These are phyloP conservation scores for Ormosia emarginata DNA, from an alignment of 306 rosid species.

Conservation along the genomic window DNA sequence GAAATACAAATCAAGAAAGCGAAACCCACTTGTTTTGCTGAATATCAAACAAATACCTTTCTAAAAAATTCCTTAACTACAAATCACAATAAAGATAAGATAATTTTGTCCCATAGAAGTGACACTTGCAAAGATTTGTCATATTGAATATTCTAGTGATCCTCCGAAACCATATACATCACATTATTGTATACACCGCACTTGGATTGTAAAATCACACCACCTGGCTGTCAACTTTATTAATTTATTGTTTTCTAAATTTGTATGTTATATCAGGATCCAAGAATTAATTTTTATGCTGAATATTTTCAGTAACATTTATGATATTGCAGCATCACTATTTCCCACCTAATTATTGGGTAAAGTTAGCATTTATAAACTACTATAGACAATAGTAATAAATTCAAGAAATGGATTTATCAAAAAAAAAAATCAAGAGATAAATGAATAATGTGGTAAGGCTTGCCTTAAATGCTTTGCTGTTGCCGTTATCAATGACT, in stretches of 20 bases:
- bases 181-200: not conserved
- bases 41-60: too few relatives aligned
- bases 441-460: not conserved
- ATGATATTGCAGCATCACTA: not conserved
- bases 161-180: not conserved
- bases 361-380: not conserved
- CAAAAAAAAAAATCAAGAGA: not conserved
- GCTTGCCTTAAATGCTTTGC: constrained; percentile 90
- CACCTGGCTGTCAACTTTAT: not conserved
- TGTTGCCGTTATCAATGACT: constrained; percentile 74
- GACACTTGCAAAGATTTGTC: not conserved
- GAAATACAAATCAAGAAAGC: not conserved
- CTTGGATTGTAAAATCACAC: not conserved
- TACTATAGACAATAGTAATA: not conserved
- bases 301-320: not conserved
- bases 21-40: too few relatives aligned
- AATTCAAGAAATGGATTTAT: not conserved
- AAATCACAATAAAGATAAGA: too few relatives aligned
- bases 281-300: not conserved
- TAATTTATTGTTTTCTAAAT: not conserved
- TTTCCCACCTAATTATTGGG: constrained; percentile 5
- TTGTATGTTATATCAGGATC: not conserved
- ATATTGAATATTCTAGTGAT: not conserved
- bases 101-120: not conserved
- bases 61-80: too few relatives aligned